Evolutionary conservation across 148 eudicot genomes (phyloP), one percentile per base, ranked within the genome.

Genomic region (Salicornia ramosissima): DNA sequence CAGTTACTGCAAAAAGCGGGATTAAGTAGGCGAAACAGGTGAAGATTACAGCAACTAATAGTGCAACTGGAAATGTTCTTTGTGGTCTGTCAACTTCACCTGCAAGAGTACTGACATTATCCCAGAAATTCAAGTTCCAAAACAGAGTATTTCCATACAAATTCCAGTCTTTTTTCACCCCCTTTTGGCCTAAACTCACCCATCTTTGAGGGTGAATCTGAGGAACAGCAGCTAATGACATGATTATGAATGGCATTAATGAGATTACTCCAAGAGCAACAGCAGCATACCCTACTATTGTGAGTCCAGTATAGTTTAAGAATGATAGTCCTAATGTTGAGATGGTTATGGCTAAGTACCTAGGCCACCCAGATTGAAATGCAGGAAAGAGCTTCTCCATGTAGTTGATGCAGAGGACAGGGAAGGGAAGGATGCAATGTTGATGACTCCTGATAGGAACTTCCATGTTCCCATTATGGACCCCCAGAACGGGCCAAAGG

Each of bases 101-200:
- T 0, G 89, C 89, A 1, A 86, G 64, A 19, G 89, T 83, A 60
- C 86, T 83, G 15, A 81, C 89, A 61, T 64, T 81, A 31, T 86
- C 89, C 89, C 89, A 86, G 21, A 75, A 83, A 47, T 86, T 86
- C 52, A 86, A 70, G 26, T 86, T 86, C 89, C 89, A 86, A 64
- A 86, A 86, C 0, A 86, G 72, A 39, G 89, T 86, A 5, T 86
- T 86, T 68, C 77, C 80, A 68, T 65, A 86, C 45, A 86, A 58
- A 33, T 77, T 86, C 89, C 89, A 86, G 22, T 86, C 85, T 30
- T 67, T 81, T 22, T 83, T 75, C 30, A 85, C 81, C 18, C 86
- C 86, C 21, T 47, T 77, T 39, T 86, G 86, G 7, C 89, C 89
- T 25, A 83, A 69, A 55, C 76, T 81, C 10, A 81, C 66, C 87